A percentile compares a stretch with the other conserved stretches of the same genome.
phyloP scores from a whole-genome alignment of 495 filamentous ascomycete species.

The Penicillium canescens region DNA sequence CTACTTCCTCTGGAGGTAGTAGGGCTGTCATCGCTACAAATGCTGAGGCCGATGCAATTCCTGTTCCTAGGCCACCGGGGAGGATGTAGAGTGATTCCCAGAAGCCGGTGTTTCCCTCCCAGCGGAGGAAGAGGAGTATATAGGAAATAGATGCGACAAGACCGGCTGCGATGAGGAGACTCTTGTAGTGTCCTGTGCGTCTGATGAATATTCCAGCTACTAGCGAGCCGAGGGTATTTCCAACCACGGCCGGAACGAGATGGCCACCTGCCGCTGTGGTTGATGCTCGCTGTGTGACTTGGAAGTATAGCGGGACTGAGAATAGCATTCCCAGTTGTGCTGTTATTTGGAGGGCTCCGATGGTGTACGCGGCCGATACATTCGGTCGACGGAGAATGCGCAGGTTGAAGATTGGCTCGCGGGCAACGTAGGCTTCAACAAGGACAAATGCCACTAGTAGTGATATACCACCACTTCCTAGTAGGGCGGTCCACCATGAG shows the following conservation, averaged over 20 bases:
- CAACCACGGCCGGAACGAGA: slow-evolving; percentile 63
- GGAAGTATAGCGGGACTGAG: slow-evolving; percentile 67
- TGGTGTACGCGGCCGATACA: slow-evolving; percentile 54
- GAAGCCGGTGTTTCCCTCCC: slow-evolving; percentile 61
- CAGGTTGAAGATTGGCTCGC: slow-evolving; percentile 64
- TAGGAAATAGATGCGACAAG: slow-evolving; percentile 53
- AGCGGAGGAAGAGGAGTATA: slow-evolving; percentile 54
- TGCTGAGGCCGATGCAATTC: slow-evolving; percentile 49
- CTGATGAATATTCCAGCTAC: slow-evolving; percentile 57
- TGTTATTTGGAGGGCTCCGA: slow-evolving; percentile 51
- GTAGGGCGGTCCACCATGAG: slow-evolving; percentile 35
- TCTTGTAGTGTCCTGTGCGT: slow-evolving; percentile 62
- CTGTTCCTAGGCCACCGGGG: slow-evolving; percentile 57
- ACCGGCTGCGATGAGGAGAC: slow-evolving; percentile 51
- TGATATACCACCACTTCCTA: slow-evolving; percentile 18
- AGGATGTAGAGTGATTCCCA: slow-evolving; percentile 65
- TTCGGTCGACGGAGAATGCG: slow-evolving; percentile 56
- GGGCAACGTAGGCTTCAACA: slow-evolving; percentile 51
- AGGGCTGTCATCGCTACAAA: slow-evolving; percentile 60
- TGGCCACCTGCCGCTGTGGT: slow-evolving; percentile 60
- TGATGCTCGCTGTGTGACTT: slow-evolving; percentile 57
- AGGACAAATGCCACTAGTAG: slow-evolving; percentile 48
- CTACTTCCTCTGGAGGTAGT: slow-evolving; percentile 50
- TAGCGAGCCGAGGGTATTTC: slow-evolving; percentile 65
- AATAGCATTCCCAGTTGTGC: slow-evolving; percentile 57